Base-by-base conservation (phyloP, 2,329 filamentous ascomycete species). In the Chaetomium globosum region DNA sequence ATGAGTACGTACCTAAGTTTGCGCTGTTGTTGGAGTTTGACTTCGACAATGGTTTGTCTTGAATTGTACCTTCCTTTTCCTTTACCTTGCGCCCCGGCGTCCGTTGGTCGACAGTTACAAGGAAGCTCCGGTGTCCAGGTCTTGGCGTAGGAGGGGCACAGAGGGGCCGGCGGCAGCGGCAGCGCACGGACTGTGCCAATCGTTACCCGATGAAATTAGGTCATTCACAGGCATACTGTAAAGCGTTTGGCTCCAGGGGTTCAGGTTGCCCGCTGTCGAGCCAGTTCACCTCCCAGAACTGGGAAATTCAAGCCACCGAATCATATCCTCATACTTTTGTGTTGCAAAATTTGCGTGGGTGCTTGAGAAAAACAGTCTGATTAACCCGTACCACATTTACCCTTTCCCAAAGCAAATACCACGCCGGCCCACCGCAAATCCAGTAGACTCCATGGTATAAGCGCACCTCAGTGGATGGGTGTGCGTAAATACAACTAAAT, bases 401-500 rank as follows among this genome's bases (percentile, higher is more conserved):
- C 53, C 31, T 36, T 55, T n/a, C 53, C 31, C 13, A 19, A 36
- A 33, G 30, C 31, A 36, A 55, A 55, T 36, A 31, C 36, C 55
- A 43, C 55, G 36, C 55, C 36, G 13, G 7, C 30, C n/a, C 21
- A 39, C 36, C 33, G 31, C 30, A 21, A 36, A 13, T 39, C 53
- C 53, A 36, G n/a, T 19, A 36, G n/a, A n/a, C 31, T 33, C 57
- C 46, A 51, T 36, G 30, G 19, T 56, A 51, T 33, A 59, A 36
- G 43, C 30, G 21, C 13, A 8, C 56, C 57, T 8, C 7, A 12
- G 28, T 46, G 30, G 21, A n/a, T 33, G 19, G 28, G 9, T 12
- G 6, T 43, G 33, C 36, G 31, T 23, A 46, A 56, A 53, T 59
- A 49, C 36, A 43, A 26, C 30, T 39, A 63, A 13, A 57, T 59